Conservation (phyloP, 2,329 filamentous ascomycete genomes). For the Neoscytalidium dimidiatum region DNA sequence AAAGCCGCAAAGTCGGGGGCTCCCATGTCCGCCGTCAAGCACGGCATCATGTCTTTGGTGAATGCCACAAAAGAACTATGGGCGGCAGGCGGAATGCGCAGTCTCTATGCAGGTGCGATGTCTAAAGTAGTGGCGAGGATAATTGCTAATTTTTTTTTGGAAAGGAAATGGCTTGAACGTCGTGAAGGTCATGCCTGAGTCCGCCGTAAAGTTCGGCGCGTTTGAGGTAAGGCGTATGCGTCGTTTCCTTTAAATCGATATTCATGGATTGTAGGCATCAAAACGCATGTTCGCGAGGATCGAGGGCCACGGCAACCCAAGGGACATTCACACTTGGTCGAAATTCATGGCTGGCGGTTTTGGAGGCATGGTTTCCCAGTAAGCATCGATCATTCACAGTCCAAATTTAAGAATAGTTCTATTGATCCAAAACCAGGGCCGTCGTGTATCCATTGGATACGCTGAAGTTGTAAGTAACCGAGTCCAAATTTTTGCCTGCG, state of each 20-base stretch:
- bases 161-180: conserved; percentile 94
- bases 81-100: conserved; percentile 80
- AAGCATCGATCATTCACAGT: conserved; percentile 35
- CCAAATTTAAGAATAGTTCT: background rate
- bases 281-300: conserved; percentile 83
- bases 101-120: conserved; percentile 83
- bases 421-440: conserved; percentile 55
- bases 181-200: conserved; percentile 97
- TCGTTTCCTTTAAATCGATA: conserved; percentile 21
- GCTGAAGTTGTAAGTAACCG: conserved; percentile 64
- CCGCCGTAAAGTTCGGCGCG: conserved; percentile 95
- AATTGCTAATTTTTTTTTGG: conserved; percentile 23
- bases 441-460: conserved; percentile 94
- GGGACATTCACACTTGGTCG: conserved; percentile 76
- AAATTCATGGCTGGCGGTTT: conserved; percentile 90
- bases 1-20: conserved; percentile 71
- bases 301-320: conserved; percentile 84
- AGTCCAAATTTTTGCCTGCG: background rate
- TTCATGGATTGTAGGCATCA: conserved; percentile 59
- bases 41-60: conserved; percentile 68
- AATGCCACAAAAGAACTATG: conserved; percentile 78
- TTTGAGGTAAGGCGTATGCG: conserved; percentile 68
- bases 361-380: conserved; percentile 93
- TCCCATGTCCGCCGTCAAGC: conserved; percentile 63
- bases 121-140: background rate